Conservation (phyloP, 108 stramenopile genomes). For the Fragilaria crotonensis region DNA sequence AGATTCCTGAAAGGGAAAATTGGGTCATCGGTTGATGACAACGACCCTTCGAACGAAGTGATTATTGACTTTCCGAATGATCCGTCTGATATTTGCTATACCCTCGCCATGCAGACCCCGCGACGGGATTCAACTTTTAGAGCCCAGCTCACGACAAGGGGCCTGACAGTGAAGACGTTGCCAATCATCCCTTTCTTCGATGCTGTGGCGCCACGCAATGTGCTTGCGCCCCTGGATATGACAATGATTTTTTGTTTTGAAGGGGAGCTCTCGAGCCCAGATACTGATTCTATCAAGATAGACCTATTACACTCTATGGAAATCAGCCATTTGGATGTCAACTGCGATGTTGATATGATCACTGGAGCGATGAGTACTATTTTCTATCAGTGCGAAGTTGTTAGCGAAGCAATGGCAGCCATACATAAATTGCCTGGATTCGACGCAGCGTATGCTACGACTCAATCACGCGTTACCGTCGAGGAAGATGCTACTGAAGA, state of each 20-base stretch:
- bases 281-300: conserved; percentile 21
- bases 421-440: no score
- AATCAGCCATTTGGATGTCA: conserved; percentile 33
- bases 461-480: no score
- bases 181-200: conserved; percentile 38
- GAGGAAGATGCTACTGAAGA: no score
- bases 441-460: no score
- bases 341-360: conserved; percentile 43
- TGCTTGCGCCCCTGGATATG: conserved; percentile 41
- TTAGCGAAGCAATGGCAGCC: conserved; percentile 3
- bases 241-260: conserved; percentile 59
- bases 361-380: conserved; percentile 44
- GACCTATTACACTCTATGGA: conserved; percentile 40
- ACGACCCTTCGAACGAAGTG: conserved; percentile 10
- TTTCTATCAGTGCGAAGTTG: conserved; percentile 29
- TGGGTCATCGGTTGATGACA: conserved; percentile 28
- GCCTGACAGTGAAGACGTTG: conserved; percentile 33
- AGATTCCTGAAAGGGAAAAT: conserved; percentile 57
- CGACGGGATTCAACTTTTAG: conserved; percentile 38
- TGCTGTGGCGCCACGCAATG: conserved; percentile 20
- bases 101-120: conserved; percentile 8
- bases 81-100: conserved; percentile 49
- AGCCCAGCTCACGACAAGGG: conserved; percentile 40
- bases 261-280: conserved; percentile 22
- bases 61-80: conserved; percentile 57